A percentile compares a stretch with the other conserved stretches of the same genome.
Evolutionary conservation across 345 rosid genomes (phyloP).

Genomic region (Draba incana): DNA sequence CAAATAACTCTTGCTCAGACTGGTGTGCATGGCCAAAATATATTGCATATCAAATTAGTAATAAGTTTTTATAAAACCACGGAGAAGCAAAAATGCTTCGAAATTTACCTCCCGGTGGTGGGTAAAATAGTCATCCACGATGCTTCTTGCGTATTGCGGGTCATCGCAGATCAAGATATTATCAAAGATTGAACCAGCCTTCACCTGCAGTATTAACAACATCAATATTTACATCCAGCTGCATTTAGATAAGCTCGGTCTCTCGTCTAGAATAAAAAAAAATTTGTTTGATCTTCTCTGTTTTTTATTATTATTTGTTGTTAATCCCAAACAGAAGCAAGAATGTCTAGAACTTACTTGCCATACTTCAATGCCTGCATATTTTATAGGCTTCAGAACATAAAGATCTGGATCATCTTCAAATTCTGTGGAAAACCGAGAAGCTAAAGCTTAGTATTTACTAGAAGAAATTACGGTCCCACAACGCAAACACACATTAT

Average conservation of each 20-base stretch:
- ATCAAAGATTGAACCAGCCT: constrained; percentile 91
- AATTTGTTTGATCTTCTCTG: background rate
- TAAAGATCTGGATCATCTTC: constrained; percentile 98
- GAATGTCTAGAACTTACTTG: constrained; percentile 54
- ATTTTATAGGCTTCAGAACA: constrained; percentile 82
- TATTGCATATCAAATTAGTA: constrained; percentile 22
- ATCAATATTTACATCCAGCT: constrained; percentile 4
- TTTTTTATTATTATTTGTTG: constrained; percentile 1
- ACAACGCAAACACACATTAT: constrained; percentile 6
- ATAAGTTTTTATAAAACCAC: background rate
- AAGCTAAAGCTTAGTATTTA: constrained; percentile 24
- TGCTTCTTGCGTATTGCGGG: constrained; percentile 82
- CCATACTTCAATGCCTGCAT: constrained; percentile 96
- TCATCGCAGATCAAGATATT: constrained; percentile 88
- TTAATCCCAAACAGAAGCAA: background rate
- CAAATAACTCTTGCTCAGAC: constrained; percentile 87
- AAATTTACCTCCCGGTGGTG: constrained; percentile 68
- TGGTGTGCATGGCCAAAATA: constrained; percentile 37
- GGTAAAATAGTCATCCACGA: constrained; percentile 64
- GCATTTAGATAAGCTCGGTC: constrained; percentile 1
- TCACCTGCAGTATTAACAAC: constrained; percentile 67
- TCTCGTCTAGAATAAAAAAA: background rate
- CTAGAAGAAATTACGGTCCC: constrained; percentile 1
- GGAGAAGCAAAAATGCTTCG: background rate
- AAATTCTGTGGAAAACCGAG: constrained; percentile 59